A percentile compares a stretch with the other conserved stretches of the same genome.
These are phyloP conservation scores for Prunus mira DNA, from an alignment of 306 rosid genomes.

Conservation along the genomic window DNA sequence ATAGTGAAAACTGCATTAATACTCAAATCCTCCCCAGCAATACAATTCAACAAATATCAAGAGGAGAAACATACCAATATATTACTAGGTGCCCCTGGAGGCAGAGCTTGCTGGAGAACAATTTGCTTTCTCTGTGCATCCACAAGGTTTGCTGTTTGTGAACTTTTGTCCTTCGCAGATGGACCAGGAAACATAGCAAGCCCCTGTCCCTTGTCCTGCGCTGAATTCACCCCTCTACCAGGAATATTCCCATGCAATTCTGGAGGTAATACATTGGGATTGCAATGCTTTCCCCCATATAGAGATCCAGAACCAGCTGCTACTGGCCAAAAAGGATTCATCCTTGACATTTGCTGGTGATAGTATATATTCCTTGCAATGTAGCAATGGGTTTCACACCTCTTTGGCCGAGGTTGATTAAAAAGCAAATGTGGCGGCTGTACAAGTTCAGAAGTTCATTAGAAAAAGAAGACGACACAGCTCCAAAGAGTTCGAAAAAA, in stretches of 20 bases:
- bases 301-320: slow-evolving; percentile 79
- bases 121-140: slow-evolving; percentile 82
- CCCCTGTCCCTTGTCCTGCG: slow-evolving; percentile 74
- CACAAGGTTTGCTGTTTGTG: slow-evolving; percentile 51
- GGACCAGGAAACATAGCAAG: slow-evolving; percentile 57
- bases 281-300: slow-evolving; percentile 71
- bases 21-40: not conserved
- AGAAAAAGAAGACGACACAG: not conserved
- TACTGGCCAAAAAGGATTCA: slow-evolving; percentile 91
- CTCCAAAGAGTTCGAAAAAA: not conserved
- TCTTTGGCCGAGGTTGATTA: slow-evolving; percentile 80
- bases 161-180: slow-evolving; percentile 60
- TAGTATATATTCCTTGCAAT: slow-evolving; percentile 72
- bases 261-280: slow-evolving; percentile 50
- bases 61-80: slow-evolving; percentile 51
- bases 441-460: not conserved
- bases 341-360: slow-evolving; percentile 80
- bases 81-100: slow-evolving; percentile 84
- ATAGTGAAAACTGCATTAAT: not conserved
- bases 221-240: slow-evolving; percentile 42
- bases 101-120: slow-evolving; percentile 73
- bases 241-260: slow-evolving; percentile 63
- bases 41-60: not conserved
- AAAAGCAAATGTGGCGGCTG: slow-evolving; percentile 77
- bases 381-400: slow-evolving; percentile 93